Evolutionary conservation across 306 rosid species (phyloP), one percentile per base, ranked within the genome.

Genomic region (Argentina anserina): DNA sequence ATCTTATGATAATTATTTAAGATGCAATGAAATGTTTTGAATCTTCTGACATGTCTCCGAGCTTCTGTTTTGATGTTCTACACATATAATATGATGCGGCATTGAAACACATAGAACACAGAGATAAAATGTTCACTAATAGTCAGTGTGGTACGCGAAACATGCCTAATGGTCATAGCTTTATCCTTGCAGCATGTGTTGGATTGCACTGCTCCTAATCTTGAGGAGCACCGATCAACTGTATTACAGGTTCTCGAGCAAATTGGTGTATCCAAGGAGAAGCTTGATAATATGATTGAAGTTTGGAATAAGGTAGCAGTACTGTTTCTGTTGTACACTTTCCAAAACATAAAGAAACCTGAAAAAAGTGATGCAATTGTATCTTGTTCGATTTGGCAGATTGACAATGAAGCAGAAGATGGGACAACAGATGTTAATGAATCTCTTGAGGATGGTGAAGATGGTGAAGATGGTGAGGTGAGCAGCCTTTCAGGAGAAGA

Each of bases 121-220:
- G 49, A 70, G 42, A 56, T 56, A 6, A 39, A 55, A 26, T 18
- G 28, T 53, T 25, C 36, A 55, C 12, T 39, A 25, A 56, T 10
- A 7, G 6, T 7, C 8, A 9, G 26, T 11, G 31, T 49, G 46
- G 21, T 50, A 9, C 14, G 25, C 66, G 64, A 58, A 69, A 49
- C 47, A 66, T 25, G 28, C 66, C 73, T 82, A 61, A 68, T 59
- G 11, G 68, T 67, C 13, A 18, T 71, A 29, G 52, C 70, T 73
- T 72, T 58, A 53, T 86, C 76, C 73, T 80, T 71, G 75, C 83
- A 94, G 93, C 99, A 94, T 75, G 96, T 91, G 75, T 87, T 94
- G 81, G 99, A 94, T 84, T 94, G 88, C 59, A 90, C 87, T 76
- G 97, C 99, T 74, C 97, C 97, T 74, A 91, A 94, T 86, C 92